phyloP scores from a whole-genome alignment of 352 stramenopile genomes.

The Phytophthora syringae region DNA sequence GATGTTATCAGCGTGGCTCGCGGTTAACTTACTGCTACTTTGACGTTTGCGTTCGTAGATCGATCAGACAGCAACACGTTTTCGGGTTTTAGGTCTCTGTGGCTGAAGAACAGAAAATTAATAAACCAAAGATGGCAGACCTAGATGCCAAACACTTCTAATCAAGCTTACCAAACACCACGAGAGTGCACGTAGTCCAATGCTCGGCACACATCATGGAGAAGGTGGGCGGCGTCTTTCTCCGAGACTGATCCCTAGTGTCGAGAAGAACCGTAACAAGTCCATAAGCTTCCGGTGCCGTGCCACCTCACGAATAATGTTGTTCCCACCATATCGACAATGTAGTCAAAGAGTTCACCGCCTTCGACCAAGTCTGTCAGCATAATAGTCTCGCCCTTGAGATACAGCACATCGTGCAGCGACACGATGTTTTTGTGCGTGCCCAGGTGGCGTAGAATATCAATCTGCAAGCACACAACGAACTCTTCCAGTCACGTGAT shows the following conservation, averaged over 20 bases:
- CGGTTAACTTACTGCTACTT: slow-evolving; percentile 59
- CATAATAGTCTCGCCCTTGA: slow-evolving; percentile 78
- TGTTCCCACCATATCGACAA: slow-evolving; percentile 61
- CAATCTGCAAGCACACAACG: slow-evolving; percentile 45
- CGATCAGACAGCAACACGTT: slow-evolving; percentile 75
- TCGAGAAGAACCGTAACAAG: background rate
- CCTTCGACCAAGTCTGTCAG: slow-evolving; percentile 79
- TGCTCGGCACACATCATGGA: slow-evolving; percentile 63
- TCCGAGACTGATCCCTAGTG: slow-evolving; percentile 75
- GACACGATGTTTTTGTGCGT: slow-evolving; percentile 74
- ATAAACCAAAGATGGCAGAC: background rate
- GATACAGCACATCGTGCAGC: slow-evolving; percentile 69
- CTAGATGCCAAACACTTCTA: background rate
- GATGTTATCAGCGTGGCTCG: background rate
- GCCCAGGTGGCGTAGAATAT: slow-evolving; percentile 63
- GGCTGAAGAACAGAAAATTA: slow-evolving; percentile 33
- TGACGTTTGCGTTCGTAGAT: slow-evolving; percentile 63
- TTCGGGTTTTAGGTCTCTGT: slow-evolving; percentile 81
- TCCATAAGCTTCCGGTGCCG: background rate
- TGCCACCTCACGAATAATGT: background rate
- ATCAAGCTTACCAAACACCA: too few relatives aligned
- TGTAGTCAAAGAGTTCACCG: slow-evolving; percentile 84
- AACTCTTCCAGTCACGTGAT: background rate
- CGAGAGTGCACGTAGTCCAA: slow-evolving; percentile 76
- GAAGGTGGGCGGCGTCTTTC: slow-evolving; percentile 67